These are phyloP conservation scores for Aegle marmelos DNA, from an alignment of 345 rosid species.

Conservation along the genomic window DNA sequence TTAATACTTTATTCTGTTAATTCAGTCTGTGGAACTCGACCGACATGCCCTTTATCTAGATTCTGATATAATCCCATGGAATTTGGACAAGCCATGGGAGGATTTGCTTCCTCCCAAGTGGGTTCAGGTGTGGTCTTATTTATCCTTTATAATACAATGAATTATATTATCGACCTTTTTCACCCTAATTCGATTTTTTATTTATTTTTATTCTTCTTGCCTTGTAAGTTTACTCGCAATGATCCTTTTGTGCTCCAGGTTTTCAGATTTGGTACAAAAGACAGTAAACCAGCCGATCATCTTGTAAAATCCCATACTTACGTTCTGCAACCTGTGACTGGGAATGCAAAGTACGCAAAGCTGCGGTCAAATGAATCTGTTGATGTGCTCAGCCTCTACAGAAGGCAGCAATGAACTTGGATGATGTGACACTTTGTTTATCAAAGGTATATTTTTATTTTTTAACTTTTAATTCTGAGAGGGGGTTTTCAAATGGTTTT, in stretches of 20 bases:
- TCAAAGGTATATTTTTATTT: conserved; percentile 60
- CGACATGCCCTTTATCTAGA: conserved; percentile 91
- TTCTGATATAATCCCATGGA: conserved; percentile 88
- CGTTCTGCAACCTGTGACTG: conserved; percentile 88
- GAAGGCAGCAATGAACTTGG: conserved; percentile 81
- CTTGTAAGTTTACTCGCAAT: conserved; percentile 4
- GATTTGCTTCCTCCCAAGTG: conserved; percentile 86
- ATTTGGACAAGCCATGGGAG: conserved; percentile 77
- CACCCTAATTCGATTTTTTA: background rate
- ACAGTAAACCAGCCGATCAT: conserved; percentile 71
- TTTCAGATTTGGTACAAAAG: conserved; percentile 78
- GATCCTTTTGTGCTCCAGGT: conserved; percentile 43
- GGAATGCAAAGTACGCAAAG: conserved; percentile 81
- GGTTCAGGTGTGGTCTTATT: conserved; percentile 61
- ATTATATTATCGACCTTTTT: background rate
- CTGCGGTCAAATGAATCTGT: conserved; percentile 41
- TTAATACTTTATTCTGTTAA: conserved; percentile 4
- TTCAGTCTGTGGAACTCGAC: conserved; percentile 86
- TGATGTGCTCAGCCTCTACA: conserved; percentile 55
- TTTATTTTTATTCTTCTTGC: conserved; percentile 10
- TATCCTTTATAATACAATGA: background rate
- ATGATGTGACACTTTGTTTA: conserved; percentile 89
- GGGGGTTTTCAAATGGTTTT: conserved; percentile 20
- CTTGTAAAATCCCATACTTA: conserved; percentile 62
- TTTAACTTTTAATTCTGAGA: conserved; percentile 13